A percentile compares a stretch with the other conserved stretches of the same genome.
Conservation (phyloP, 345 rosid genomes). For the Alliaria petiolata region DNA sequence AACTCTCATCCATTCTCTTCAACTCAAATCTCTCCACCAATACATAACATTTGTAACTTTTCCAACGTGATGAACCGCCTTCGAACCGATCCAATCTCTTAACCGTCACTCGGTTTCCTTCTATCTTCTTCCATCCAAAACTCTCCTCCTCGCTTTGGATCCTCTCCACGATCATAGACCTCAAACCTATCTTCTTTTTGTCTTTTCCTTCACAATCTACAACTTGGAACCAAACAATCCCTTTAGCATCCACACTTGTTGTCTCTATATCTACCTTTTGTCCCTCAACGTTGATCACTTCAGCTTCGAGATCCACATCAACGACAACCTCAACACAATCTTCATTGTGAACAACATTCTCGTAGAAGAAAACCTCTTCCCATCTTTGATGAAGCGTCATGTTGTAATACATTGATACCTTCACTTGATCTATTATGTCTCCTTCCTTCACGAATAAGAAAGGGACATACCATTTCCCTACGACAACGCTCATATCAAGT, state of each 20-base stretch:
- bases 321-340: constrained; percentile 22
- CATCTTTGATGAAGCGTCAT: constrained; percentile 65
- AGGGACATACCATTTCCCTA: constrained; percentile 75
- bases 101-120: constrained; percentile 10
- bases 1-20: constrained; percentile 57
- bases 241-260: constrained; percentile 21
- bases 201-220: not conserved
- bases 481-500: constrained; percentile 25
- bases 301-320: constrained; percentile 28
- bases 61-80: constrained; percentile 31
- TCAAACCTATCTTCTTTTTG: constrained; percentile 40
- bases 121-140: constrained; percentile 44
- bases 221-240: constrained; percentile 40
- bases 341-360: constrained; percentile 8
- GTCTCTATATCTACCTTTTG: constrained; percentile 4
- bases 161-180: constrained; percentile 39
- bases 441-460: constrained; percentile 56
- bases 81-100: constrained; percentile 30
- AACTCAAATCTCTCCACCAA: constrained; percentile 62
- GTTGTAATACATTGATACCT: constrained; percentile 40
- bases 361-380: constrained; percentile 42
- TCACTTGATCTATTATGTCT: constrained; percentile 38
- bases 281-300: constrained; percentile 35
- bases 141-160: constrained; percentile 49
- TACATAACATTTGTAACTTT: constrained; percentile 43